These are phyloP conservation scores for Pestalotiopsis sp. DNA, from an alignment of 2,329 filamentous ascomycete species.

Conservation along the genomic window DNA sequence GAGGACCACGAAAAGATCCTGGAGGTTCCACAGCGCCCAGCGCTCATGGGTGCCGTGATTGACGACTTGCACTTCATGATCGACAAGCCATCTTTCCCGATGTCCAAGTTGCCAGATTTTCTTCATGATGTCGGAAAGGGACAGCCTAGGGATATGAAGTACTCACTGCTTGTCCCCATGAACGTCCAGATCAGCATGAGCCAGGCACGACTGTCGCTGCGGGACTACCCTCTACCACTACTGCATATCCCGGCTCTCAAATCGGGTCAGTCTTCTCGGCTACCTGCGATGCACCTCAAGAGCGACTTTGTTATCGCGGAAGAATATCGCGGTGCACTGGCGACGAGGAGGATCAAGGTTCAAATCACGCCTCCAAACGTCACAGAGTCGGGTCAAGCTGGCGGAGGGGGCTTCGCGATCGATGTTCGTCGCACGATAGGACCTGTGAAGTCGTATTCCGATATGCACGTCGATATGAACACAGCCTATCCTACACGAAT, in stretches of 20 bases:
- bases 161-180: slow-evolving; percentile 87
- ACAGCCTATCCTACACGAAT: slow-evolving; percentile 89
- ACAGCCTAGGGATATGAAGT: slow-evolving; percentile 89
- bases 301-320: slow-evolving; percentile 96
- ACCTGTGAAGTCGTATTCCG: slow-evolving; percentile 93
- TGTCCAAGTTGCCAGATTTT: slow-evolving; percentile 79
- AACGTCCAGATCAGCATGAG: slow-evolving; percentile 87
- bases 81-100: slow-evolving; percentile 90
- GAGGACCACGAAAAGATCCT: slow-evolving; percentile 85
- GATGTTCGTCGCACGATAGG: slow-evolving; percentile 89
- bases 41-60: slow-evolving; percentile 76
- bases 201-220: slow-evolving; percentile 80
- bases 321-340: slow-evolving; percentile 81
- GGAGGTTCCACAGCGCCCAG: slow-evolving; percentile 80
- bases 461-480: slow-evolving; percentile 90
- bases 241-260: slow-evolving; percentile 86
- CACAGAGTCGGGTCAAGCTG: slow-evolving; percentile 54
- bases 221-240: slow-evolving; percentile 91
- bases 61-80: slow-evolving; percentile 82
- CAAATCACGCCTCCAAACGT: slow-evolving; percentile 76
- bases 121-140: slow-evolving; percentile 92
- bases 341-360: slow-evolving; percentile 76
- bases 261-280: slow-evolving; percentile 72
- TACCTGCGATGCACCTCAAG: slow-evolving; percentile 80
- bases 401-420: slow-evolving; percentile 71